These are phyloP conservation scores for Hymenoscyphus albidus DNA, from an alignment of 2,329 filamentous ascomycete genomes.

Conservation along the genomic window DNA sequence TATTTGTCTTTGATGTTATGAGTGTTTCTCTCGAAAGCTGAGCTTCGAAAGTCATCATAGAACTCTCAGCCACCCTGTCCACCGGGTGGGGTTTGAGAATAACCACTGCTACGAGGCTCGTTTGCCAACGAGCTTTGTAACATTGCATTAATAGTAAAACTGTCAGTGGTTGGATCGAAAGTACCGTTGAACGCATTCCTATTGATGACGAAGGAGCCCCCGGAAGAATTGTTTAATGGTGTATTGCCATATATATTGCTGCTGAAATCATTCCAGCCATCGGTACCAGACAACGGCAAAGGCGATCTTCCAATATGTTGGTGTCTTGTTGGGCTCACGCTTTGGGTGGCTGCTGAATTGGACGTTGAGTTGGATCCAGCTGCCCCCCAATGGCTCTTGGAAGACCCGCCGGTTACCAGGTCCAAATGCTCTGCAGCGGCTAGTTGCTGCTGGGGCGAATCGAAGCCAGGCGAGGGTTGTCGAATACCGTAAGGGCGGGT, in stretches of 20 bases:
- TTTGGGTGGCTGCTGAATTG: background rate
- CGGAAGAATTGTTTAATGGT: constrained; percentile 31
- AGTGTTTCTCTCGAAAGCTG: background rate
- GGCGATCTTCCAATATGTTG: constrained; percentile 26
- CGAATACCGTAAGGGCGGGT: constrained; percentile 34
- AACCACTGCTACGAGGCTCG: constrained; percentile 27
- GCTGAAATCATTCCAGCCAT: constrained; percentile 46
- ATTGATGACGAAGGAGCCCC: constrained; percentile 9
- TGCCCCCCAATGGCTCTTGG: constrained; percentile 17
- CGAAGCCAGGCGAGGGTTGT: constrained; percentile 31
- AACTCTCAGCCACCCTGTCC: constrained; percentile 41
- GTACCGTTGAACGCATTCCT: constrained; percentile 24
- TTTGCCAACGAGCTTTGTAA: constrained; percentile 31
- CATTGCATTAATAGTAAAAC: constrained; percentile 31
- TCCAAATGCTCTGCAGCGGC: constrained; percentile 28
- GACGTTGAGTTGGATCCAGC: constrained; percentile 5
- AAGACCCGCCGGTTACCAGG: constrained; percentile 21
- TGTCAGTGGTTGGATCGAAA: constrained; percentile 25
- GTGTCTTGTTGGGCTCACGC: constrained; percentile 13
- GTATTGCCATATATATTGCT: constrained; percentile 47
- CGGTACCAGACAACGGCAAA: constrained; percentile 22
- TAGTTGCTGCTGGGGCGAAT: constrained; percentile 23
- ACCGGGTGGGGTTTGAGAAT: constrained; percentile 45
- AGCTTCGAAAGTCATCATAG: background rate
- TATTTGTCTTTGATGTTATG: background rate